A percentile compares a stretch with the other conserved stretches of the same genome.
Conservation (phyloP, 1,284 basidiomycete species). For the Moesziomyces sp. region DNA sequence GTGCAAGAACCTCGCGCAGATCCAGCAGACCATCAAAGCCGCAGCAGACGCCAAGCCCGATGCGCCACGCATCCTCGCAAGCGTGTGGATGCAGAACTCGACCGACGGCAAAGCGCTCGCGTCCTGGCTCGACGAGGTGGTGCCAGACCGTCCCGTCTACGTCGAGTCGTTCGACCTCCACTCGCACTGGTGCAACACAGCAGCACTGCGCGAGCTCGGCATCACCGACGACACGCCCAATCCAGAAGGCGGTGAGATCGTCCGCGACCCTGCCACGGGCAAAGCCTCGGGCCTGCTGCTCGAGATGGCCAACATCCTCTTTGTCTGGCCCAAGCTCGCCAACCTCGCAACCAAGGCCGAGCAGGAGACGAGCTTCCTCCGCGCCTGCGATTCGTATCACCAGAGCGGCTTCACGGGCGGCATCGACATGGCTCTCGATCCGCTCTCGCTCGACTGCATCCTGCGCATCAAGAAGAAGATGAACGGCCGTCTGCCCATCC, state of each 20-base stretch:
- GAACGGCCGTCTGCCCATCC: conserved; percentile 32
- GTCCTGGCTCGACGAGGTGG: conserved; percentile 36
- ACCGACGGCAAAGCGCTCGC: conserved; percentile 34
- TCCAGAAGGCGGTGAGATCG: conserved; percentile 44
- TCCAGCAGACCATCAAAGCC: conserved; percentile 32
- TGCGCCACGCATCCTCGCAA: conserved; percentile 34
- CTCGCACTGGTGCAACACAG: conserved; percentile 44
- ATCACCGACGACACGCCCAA: conserved; percentile 35
- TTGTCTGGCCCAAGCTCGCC: conserved; percentile 35
- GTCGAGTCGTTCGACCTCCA: conserved; percentile 42
- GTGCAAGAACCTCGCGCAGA: conserved; percentile 42
- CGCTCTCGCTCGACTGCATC: conserved; percentile 27
- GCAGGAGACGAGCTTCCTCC: conserved; percentile 27
- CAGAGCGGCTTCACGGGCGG: conserved; percentile 41
- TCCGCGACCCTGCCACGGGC: conserved; percentile 29
- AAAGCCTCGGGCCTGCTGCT: conserved; percentile 37
- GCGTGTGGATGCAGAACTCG: conserved; percentile 47
- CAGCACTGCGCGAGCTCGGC: conserved; percentile 42
- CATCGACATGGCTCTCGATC: conserved; percentile 42
- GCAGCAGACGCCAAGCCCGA: conserved; percentile 33
- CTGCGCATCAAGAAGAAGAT: conserved; percentile 26
- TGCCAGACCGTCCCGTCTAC: conserved; percentile 43
- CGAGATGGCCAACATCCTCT: conserved; percentile 41
- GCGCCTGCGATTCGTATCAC: conserved; percentile 34
- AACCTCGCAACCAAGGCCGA: conserved; percentile 23